Conservation (phyloP, 805 yeast genomes). For the Saccharomyces paradoxus region DNA sequence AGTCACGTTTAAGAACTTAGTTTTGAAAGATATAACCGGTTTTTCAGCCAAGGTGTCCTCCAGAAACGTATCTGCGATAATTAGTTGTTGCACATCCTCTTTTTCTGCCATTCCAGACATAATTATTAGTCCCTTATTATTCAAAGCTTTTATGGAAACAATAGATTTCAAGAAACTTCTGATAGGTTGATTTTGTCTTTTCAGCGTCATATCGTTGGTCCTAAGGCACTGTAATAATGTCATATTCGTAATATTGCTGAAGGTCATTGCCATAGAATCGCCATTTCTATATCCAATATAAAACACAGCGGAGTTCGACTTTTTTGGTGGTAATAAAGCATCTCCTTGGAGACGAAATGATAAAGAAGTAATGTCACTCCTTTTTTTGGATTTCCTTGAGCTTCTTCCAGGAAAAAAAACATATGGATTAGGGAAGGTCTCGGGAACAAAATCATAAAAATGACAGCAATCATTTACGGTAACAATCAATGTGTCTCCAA, state of each 20-base stretch:
- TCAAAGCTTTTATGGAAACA: slow-evolving; percentile 6
- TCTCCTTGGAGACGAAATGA: not conserved
- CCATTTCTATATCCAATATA: not conserved
- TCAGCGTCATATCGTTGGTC: not conserved
- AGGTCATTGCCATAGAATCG: not conserved
- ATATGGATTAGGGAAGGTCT: not conserved
- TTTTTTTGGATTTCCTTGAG: not conserved
- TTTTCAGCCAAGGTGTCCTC: not conserved
- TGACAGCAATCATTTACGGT: not conserved
- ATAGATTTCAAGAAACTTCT: not conserved
- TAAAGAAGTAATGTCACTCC: not conserved
- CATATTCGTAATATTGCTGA: not conserved
- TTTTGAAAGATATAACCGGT: slow-evolving; percentile 7
- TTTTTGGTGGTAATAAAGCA: not conserved
- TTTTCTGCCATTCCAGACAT: slow-evolving; percentile 7
- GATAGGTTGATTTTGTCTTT: not conserved
- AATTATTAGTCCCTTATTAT: slow-evolving; percentile 5
- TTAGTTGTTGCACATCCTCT: slow-evolving; percentile 1
- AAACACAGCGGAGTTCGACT: not conserved
- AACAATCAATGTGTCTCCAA: not conserved
- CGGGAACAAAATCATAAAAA: not conserved
- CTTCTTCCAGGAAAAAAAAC: not conserved
- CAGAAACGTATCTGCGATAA: slow-evolving; percentile 5
- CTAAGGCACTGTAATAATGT: not conserved
- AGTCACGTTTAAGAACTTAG: slow-evolving; percentile 14